Percentiles rank a stretch among this genome's conserved stretches.
Evolutionary conservation across 768 basidiomycete genomes (phyloP).

Genomic region (Pulveroboletus ravenelii): DNA sequence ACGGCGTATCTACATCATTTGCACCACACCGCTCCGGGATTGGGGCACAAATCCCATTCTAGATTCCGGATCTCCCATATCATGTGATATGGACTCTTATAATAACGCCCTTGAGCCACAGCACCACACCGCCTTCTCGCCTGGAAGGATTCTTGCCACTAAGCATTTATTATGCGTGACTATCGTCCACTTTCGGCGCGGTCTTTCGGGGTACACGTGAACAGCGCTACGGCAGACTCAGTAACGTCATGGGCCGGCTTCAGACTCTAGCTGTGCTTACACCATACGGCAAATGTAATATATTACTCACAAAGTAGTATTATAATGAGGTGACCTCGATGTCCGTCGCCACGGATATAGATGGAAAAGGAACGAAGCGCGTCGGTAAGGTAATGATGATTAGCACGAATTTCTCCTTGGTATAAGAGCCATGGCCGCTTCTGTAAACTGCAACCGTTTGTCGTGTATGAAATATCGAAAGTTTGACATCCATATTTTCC

Average conservation of each 20-base stretch:
- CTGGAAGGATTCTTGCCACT: constrained; percentile 35
- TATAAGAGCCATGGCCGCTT: constrained; percentile 10
- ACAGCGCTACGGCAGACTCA: constrained; percentile 47
- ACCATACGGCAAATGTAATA: neutral
- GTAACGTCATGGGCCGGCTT: constrained; percentile 54
- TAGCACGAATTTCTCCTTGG: constrained; percentile 5
- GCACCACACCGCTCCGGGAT: neutral
- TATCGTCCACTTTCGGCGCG: neutral
- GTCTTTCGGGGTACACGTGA: constrained; percentile 28
- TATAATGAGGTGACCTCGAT: neutral
- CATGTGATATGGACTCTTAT: constrained; percentile 36
- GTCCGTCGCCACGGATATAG: neutral
- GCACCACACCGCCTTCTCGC: constrained; percentile 4
- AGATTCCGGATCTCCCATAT: neutral
- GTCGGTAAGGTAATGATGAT: constrained; percentile 6
- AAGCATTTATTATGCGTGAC: constrained; percentile 34
- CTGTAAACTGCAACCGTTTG: constrained; percentile 6
- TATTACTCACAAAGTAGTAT: constrained; percentile 4
- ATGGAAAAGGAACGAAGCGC: neutral
- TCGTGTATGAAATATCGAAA: constrained; percentile 11
- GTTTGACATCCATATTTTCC: constrained; percentile 12
- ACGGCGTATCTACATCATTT: constrained; percentile 3
- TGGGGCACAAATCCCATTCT: neutral
- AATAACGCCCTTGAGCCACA: too few species aligned
- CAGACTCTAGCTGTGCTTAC: constrained; percentile 33